These are phyloP conservation scores for Sporothrix euskadiensis DNA, from an alignment of 2,329 filamentous ascomycete genomes.

Conservation along the genomic window DNA sequence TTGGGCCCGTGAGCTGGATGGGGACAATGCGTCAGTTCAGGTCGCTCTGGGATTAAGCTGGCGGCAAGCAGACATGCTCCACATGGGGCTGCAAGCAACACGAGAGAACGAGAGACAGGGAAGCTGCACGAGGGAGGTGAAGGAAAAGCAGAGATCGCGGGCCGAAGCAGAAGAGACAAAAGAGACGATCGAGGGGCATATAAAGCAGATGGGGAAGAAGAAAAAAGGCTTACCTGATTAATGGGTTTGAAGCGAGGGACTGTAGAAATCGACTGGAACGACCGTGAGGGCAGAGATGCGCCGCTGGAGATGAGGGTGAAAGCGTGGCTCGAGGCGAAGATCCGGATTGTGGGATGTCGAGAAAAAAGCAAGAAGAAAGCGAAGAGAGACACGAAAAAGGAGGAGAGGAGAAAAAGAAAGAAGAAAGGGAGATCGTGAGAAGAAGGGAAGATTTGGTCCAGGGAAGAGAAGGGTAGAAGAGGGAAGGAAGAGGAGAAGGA, in stretches of 20 bases:
- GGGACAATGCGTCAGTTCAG: constrained; percentile 21
- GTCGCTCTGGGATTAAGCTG: neutral
- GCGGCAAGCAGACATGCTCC: neutral
- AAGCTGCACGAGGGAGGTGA: neutral
- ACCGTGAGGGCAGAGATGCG: constrained; percentile 19
- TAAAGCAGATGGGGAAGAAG: neutral
- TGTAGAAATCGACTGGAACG: constrained; percentile 10
- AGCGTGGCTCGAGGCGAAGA: constrained; percentile 17
- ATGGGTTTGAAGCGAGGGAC: constrained; percentile 24
- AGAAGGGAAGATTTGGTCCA: neutral
- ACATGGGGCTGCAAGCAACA: constrained; percentile 10
- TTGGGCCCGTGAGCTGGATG: constrained; percentile 19
- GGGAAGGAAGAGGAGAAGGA: neutral
- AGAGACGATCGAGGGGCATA: neutral
- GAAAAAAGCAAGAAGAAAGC: constrained; percentile 26
- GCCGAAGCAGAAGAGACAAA: neutral
- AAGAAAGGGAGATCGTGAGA: constrained; percentile 31
- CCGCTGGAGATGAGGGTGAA: constrained; percentile 6
- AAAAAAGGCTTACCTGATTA: constrained; percentile 24
- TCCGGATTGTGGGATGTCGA: constrained; percentile 7
- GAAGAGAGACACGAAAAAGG: constrained; percentile 31
- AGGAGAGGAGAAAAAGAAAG: constrained; percentile 19
- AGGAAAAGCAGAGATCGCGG: neutral
- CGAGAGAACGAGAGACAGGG: neutral
- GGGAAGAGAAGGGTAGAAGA: constrained; percentile 10